These are phyloP conservation scores for Mycena albidolilacea DNA, from an alignment of 768 basidiomycete genomes.

Conservation along the genomic window DNA sequence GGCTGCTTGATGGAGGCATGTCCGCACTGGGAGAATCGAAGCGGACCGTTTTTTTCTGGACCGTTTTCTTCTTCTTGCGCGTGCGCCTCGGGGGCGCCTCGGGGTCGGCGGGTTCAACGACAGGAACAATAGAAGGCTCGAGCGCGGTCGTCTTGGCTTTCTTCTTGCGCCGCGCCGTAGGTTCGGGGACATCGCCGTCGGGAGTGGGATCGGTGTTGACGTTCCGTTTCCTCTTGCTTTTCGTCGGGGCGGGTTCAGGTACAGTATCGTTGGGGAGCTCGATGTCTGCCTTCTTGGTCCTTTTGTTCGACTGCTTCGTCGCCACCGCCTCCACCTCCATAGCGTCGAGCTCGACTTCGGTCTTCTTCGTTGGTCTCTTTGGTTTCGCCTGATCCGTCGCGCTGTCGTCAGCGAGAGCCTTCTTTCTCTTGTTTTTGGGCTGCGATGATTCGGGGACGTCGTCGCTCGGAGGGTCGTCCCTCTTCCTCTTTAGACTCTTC, in stretches of 20 bases:
- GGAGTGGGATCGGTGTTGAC: not conserved
- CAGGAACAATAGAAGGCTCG: not conserved
- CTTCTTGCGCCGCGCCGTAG: conserved; percentile 7
- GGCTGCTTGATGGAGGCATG: conserved; percentile 33
- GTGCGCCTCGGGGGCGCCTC: not conserved
- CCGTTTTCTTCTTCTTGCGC: conserved; percentile 12
- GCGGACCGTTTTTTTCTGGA: conserved; percentile 19
- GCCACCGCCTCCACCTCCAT: not conserved
- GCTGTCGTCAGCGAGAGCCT: not conserved
- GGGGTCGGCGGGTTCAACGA: not conserved
- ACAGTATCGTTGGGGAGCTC: not conserved
- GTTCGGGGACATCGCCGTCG: not conserved
- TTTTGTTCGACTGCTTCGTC: conserved; percentile 3
- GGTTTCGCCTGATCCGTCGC: not conserved
- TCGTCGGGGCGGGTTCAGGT: not conserved
- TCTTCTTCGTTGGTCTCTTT: not conserved
- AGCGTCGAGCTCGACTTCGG: not conserved
- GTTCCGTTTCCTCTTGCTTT: conserved; percentile 12
- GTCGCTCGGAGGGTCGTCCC: not conserved
- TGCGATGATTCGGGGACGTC: not conserved
- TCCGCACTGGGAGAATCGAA: not conserved
- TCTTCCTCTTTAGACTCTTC: conserved; percentile 15
- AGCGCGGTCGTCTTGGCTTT: conserved; percentile 6
- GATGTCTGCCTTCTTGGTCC: not conserved
- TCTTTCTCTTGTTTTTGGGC: conserved; percentile 23